Conservation (phyloP, 73 alveolate genomes). For the Paramecium caudatum region DNA sequence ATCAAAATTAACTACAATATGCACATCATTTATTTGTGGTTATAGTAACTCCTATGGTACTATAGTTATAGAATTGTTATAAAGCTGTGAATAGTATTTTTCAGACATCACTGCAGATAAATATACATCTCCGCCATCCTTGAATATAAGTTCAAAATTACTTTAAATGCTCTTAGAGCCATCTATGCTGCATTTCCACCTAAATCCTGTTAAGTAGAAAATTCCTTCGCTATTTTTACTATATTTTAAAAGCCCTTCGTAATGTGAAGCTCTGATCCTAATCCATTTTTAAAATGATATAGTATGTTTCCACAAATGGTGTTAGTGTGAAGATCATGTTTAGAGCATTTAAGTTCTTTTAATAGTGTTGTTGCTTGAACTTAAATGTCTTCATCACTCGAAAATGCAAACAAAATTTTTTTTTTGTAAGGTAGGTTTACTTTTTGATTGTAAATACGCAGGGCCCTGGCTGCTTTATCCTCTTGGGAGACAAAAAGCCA, state of each 20-base stretch:
- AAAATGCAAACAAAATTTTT: constrained; percentile 42
- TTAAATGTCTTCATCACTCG: constrained; percentile 59
- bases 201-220: constrained; percentile 6
- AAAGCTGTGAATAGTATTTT: not conserved
- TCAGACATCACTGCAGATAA: constrained; percentile 28
- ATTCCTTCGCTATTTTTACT: constrained; percentile 5
- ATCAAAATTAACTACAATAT: constrained; percentile 45
- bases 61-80: not conserved
- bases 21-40: constrained; percentile 28
- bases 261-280: constrained; percentile 48
- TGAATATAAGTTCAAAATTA: not conserved
- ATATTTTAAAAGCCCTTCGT: constrained; percentile 36
- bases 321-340: not conserved
- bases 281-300: constrained; percentile 23
- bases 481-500: not conserved
- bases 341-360: not conserved
- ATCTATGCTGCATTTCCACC: constrained; percentile 59
- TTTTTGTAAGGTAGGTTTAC: not conserved
- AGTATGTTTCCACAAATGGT: not conserved
- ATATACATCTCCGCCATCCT: constrained; percentile 64
- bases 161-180: constrained; percentile 71
- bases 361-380: constrained; percentile 40
- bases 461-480: not conserved
- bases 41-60: not conserved
- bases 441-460: not conserved